Evolutionary conservation across 1,284 basidiomycete genomes (phyloP), one percentile per base, ranked within the genome.

Genomic region (Cronartium ribicola): DNA sequence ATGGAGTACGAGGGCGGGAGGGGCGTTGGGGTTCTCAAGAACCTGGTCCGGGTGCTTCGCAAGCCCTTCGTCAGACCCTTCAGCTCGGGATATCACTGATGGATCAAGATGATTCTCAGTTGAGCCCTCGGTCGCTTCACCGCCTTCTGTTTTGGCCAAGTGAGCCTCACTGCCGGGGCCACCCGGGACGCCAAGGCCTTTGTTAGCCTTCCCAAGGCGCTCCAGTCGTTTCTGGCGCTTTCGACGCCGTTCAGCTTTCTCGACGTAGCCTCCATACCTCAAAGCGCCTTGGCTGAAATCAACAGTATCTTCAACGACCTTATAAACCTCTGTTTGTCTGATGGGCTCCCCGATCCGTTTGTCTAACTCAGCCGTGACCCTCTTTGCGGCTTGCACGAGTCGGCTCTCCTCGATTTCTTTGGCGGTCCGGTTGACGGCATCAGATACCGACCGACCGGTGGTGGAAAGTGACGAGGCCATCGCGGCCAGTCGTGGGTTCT

Each of bases 281-380:
- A 81, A 77, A 5, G 92, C 90, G 76, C 88, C 91, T 5, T 91
- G 91, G 74, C 91, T 91, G 81, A 98, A 94, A 79, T 98, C 94
- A 20, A 98, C 84, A 10, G 91, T 92, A 67, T 95, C 90, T 1
- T 92, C 88, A 37, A 98, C 85, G 0, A 89, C 85, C 84, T 96
- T 96, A 85, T 98, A 98, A 1, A 94, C 92, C 48, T 89, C 89
- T 0, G 94, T 98, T 77, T 98, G 94, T 44, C 95, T 89, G 77
- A 99, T 90, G 13, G 94, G 94, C 78, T 92, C 91, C 1, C 93
- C 95, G 46, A 77, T 67, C 64, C 69, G 62, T 63, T 63, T 57
- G 40, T 75, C 76, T 37, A 75, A 55, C 22, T 78, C 77, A 40
- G 75, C 74, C 46, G 77, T 63, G 48, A 77, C 62, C 17, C 66